Evolutionary conservation across 1,284 basidiomycete species (phyloP).

Genomic region (Tilletia indica): DNA sequence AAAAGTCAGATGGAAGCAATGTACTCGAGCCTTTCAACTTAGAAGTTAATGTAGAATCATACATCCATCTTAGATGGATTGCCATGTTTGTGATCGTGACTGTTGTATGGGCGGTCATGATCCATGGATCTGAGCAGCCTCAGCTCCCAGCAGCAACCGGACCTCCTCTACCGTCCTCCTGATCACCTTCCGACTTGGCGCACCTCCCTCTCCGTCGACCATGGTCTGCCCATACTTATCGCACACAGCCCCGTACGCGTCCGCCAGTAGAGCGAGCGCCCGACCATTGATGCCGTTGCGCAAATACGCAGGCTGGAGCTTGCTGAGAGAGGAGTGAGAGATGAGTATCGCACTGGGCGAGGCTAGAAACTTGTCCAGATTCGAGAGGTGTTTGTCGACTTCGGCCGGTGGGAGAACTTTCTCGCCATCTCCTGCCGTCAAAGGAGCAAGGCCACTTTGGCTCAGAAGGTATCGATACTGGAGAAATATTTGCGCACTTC

Average conservation of each 20-base stretch:
- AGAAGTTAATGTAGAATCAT: too few species aligned
- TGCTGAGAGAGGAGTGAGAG: slow-evolving; percentile 24
- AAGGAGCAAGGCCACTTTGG: slow-evolving; percentile 22
- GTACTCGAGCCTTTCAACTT: too few species aligned
- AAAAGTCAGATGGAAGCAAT: background rate
- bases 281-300: slow-evolving; percentile 28
- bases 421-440: background rate
- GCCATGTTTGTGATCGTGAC: too few species aligned
- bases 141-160: slow-evolving; percentile 32
- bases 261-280: slow-evolving; percentile 28
- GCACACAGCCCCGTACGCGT: slow-evolving; percentile 22
- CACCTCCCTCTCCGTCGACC: slow-evolving; percentile 22
- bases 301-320: slow-evolving; percentile 24
- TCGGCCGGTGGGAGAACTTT: slow-evolving; percentile 8
- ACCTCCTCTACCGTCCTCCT: slow-evolving; percentile 30
- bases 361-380: slow-evolving; percentile 30
- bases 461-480: slow-evolving; percentile 24
- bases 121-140: too few species aligned
- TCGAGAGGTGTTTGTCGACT: slow-evolving; percentile 19
- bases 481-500: background rate
- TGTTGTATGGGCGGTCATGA: too few species aligned
- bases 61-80: too few species aligned
- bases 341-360: slow-evolving; percentile 31
- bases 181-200: slow-evolving; percentile 20
- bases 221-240: too few species aligned